Evolutionary conservation across 768 basidiomycete genomes (phyloP).

Genomic region (Rhodosporidiobolus sp.): DNA sequence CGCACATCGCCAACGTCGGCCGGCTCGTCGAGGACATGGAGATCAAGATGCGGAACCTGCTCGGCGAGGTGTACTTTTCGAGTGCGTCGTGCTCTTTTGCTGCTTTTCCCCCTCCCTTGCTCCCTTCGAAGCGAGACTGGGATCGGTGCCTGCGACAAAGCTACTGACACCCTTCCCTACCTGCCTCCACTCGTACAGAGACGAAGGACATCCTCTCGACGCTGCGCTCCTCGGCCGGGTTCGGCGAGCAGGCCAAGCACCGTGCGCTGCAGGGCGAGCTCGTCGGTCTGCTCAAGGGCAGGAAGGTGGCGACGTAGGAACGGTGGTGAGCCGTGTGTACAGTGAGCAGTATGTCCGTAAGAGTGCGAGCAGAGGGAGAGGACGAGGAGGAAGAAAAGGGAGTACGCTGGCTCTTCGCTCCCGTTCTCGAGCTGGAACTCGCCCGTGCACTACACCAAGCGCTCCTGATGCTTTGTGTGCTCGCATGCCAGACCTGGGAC

Average conservation of each 20-base stretch:
- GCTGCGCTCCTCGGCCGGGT: conserved; percentile 78
- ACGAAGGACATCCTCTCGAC: conserved; percentile 89
- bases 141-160: no score
- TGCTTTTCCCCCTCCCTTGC: neutral
- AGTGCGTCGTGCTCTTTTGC: conserved; percentile 16
- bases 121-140: no score
- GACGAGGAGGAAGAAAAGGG: no score
- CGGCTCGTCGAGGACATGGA: conserved; percentile 98
- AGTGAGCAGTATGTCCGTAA: no score
- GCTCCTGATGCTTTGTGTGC: no score
- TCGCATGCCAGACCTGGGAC: no score
- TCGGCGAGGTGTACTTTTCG: conserved; percentile 56
- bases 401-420: no score
- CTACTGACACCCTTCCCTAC: neutral
- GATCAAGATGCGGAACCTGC: conserved; percentile 93
- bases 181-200: conserved; percentile 65
- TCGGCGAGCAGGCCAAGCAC: conserved; percentile 75
- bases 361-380: no score
- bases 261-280: conserved; percentile 87
- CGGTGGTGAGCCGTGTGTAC: neutral
- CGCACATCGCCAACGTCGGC: conserved; percentile 91
- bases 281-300: conserved; percentile 38
- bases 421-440: no score
- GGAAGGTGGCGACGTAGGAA: conserved; percentile 15
- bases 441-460: no score